Evolutionary conservation across 2,329 filamentous ascomycete species (phyloP).

Genomic region (Ceratocystis diversiconidia): DNA sequence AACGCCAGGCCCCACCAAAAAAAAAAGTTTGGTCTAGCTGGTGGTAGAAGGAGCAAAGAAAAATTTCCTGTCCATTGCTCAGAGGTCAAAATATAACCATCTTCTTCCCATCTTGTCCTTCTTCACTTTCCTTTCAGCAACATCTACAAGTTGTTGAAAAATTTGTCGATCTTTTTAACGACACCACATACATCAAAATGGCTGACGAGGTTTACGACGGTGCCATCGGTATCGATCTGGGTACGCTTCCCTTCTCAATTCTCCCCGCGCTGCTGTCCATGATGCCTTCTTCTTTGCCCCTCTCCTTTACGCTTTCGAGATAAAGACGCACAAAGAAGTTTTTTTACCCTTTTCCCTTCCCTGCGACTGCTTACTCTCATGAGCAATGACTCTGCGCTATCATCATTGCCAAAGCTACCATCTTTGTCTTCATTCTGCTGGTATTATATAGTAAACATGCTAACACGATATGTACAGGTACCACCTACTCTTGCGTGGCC

Average conservation of each 20-base stretch:
- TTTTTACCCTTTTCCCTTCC: background rate
- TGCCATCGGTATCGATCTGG: constrained; percentile 99
- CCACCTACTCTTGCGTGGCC: constrained; percentile 99
- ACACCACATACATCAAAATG: constrained; percentile 39
- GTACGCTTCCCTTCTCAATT: constrained; percentile 38
- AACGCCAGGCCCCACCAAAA: constrained; percentile 15
- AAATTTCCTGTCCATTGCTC: constrained; percentile 18
- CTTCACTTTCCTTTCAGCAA: constrained; percentile 18
- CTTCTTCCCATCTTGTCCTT: constrained; percentile 18
- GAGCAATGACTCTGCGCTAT: background rate
- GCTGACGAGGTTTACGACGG: constrained; percentile 97
- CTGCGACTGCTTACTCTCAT: background rate
- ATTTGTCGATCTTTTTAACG: constrained; percentile 18
- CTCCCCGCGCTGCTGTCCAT: constrained; percentile 15
- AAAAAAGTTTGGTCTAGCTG: constrained; percentile 18
- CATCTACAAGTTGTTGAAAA: constrained; percentile 19
- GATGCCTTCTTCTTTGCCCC: constrained; percentile 14
- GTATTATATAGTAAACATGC: background rate
- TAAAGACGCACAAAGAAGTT: constrained; percentile 13
- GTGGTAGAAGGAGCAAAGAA: constrained; percentile 17
- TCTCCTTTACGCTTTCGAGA: background rate
- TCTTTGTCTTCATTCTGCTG: background rate
- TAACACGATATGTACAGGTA: constrained; percentile 45
- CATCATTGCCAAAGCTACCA: background rate
- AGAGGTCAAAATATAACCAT: constrained; percentile 19